phyloP scores from a whole-genome alignment of 257 asterid species.

The Cinchona pubescens region DNA sequence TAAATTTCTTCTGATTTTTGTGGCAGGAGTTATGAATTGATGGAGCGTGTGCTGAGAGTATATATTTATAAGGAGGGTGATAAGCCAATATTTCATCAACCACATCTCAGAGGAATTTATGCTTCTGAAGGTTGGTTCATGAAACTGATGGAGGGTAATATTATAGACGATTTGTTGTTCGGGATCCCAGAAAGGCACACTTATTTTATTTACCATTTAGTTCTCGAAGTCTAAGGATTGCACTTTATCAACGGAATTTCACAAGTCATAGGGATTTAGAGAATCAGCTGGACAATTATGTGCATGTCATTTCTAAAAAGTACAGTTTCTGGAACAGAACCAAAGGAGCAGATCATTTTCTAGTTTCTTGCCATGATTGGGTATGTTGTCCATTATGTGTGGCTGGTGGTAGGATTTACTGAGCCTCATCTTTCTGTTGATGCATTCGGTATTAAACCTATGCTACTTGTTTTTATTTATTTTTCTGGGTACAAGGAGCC shows the following conservation, averaged over 20 bases:
- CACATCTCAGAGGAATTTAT: slow-evolving; percentile 48
- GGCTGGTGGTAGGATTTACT: neutral
- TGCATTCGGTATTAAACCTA: too few species aligned
- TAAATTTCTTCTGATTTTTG: neutral
- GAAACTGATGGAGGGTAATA: slow-evolving; percentile 51
- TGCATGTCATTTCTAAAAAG: slow-evolving; percentile 33
- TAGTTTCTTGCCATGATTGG: slow-evolving; percentile 75
- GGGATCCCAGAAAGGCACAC: slow-evolving; percentile 53
- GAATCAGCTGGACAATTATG: slow-evolving; percentile 38
- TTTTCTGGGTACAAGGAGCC: too few species aligned
- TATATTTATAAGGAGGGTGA: slow-evolving; percentile 59
- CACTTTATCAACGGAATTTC: slow-evolving; percentile 24
- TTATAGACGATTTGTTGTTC: slow-evolving; percentile 44
- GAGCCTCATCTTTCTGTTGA: too few species aligned
- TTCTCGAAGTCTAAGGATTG: slow-evolving; percentile 37
- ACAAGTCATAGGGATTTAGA: slow-evolving; percentile 28
- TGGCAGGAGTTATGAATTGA: slow-evolving; percentile 60
- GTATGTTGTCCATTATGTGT: slow-evolving; percentile 31
- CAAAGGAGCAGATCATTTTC: slow-evolving; percentile 53
- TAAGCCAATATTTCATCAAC: slow-evolving; percentile 57
- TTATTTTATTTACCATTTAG: slow-evolving; percentile 59
- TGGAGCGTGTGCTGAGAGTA: slow-evolving; percentile 50
- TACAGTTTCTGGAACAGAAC: slow-evolving; percentile 60
- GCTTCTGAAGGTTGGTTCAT: slow-evolving; percentile 79
- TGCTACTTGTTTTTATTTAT: too few species aligned